Evolutionary conservation across 1,284 basidiomycete genomes (phyloP).

Genomic region (Cronartium quercuum): DNA sequence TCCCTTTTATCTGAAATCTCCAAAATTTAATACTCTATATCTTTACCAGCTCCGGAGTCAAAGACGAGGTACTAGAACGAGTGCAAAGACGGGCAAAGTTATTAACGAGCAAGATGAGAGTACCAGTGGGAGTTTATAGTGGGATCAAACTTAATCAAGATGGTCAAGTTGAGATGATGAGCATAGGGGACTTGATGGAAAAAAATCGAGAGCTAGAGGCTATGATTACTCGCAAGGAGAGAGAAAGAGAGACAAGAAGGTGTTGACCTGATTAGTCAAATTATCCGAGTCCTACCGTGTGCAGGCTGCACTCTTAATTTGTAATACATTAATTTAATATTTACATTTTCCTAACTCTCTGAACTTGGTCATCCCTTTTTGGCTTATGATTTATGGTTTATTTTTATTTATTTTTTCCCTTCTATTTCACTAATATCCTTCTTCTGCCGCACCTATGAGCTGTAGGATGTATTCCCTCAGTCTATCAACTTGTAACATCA

Average conservation of each 20-base stretch:
- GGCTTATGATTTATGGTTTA: too few species aligned
- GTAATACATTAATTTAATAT: too few species aligned
- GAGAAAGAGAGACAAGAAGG: background rate
- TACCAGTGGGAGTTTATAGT: constrained; percentile 25
- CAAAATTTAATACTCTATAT: background rate
- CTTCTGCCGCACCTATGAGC: too few species aligned
- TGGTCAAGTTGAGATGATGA: background rate
- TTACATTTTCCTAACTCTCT: too few species aligned
- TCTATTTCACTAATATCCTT: too few species aligned
- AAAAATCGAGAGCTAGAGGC: constrained; percentile 9
- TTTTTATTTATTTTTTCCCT: too few species aligned
- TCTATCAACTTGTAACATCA: too few species aligned
- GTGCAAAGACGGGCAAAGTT: background rate
- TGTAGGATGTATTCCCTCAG: too few species aligned
- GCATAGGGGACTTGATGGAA: constrained; percentile 3
- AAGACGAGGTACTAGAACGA: constrained; percentile 3
- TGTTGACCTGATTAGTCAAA: too few species aligned
- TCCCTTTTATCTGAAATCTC: background rate
- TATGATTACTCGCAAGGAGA: constrained; percentile 9
- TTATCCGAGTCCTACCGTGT: too few species aligned
- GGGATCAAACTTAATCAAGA: constrained; percentile 5
- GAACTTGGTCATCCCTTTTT: too few species aligned
- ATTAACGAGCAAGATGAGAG: constrained; percentile 11
- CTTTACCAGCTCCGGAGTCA: background rate
- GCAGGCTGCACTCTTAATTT: too few species aligned